Evolutionary conservation across 2,329 filamentous ascomycete species (phyloP), one percentile per base, ranked within the genome.

Genomic region (Lecanicillium sp.): DNA sequence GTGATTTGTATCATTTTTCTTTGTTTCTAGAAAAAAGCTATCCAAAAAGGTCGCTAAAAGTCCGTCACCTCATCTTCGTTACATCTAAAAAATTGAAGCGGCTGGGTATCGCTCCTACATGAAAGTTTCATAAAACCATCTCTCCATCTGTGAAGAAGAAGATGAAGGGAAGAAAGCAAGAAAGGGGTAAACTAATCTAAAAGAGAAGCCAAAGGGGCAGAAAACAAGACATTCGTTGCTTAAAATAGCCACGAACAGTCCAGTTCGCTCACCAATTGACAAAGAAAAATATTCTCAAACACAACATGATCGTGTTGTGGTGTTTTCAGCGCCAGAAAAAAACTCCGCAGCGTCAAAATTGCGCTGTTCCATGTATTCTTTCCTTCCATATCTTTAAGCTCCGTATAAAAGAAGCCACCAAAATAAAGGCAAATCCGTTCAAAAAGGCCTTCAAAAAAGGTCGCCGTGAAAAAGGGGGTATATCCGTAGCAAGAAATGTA

Each of bases 281-380:
- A 18, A 19, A 36, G 17, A 29, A 44, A 57, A 45, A 49, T 48
- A 52, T 42, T 40, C 32, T 36, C 37, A 13, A 32, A n/a, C n/a
- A n/a, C n/a, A n/a, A n/a, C n/a, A n/a, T n/a, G n/a, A n/a, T n/a
- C n/a, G n/a, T n/a, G n/a, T n/a, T n/a, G n/a, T n/a, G n/a, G n/a
- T n/a, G n/a, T n/a, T n/a, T n/a, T n/a, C n/a, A n/a, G n/a, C n/a
- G n/a, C n/a, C n/a, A n/a, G n/a, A n/a, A n/a, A n/a, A n/a, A n/a
- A n/a, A n/a, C n/a, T n/a, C n/a, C n/a, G n/a, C n/a, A 25, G 19
- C 22, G 22, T 25, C 6, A 25, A 25, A 25, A 25, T 25, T 25
- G 6, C 22, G 22, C 22, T 11, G 29, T 14, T 25, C 11, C 32
- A 20, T 28, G 29, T 39, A 30, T 39, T 40, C 17, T 31, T 25